These are phyloP conservation scores for Cladosporium sp. DNA, from an alignment of 2,329 filamentous ascomycete species.

Conservation along the genomic window DNA sequence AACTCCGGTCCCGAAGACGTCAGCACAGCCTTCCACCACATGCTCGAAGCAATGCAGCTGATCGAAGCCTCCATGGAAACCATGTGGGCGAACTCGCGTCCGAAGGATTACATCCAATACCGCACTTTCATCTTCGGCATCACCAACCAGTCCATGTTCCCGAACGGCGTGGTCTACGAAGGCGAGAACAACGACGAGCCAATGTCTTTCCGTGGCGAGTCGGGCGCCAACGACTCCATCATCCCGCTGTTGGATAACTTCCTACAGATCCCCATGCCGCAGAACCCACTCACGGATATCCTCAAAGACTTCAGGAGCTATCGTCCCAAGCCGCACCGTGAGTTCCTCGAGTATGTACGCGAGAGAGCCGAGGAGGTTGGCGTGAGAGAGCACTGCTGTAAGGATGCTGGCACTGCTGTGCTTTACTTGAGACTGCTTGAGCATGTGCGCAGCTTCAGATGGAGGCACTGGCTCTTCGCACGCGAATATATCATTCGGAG, in stretches of 20 bases:
- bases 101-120: conserved; percentile 80
- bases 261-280: conserved; percentile 79
- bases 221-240: conserved; percentile 91
- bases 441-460: conserved; percentile 75
- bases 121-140: conserved; percentile 97
- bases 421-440: conserved; percentile 54
- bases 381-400: conserved; percentile 53
- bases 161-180: conserved; percentile 83
- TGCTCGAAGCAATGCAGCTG: conserved; percentile 30
- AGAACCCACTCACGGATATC: conserved; percentile 83
- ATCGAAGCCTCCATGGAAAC: conserved; percentile 35
- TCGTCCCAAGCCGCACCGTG: conserved; percentile 80
- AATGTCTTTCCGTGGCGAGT: conserved; percentile 83
- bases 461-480: conserved; percentile 82
- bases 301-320: conserved; percentile 85
- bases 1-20: conserved; percentile 18
- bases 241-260: conserved; percentile 83
- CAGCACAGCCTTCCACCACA: conserved; percentile 23
- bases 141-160: conserved; percentile 90
- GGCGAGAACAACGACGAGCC: conserved; percentile 68
- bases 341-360: conserved; percentile 72
- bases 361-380: conserved; percentile 48
- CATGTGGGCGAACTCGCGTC: conserved; percentile 90
- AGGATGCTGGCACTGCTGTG: conserved; percentile 32
- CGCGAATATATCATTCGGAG: conserved; percentile 79